These are phyloP conservation scores for Haberlea rhodopensis DNA, from an alignment of 257 asterid genomes.

Conservation along the genomic window DNA sequence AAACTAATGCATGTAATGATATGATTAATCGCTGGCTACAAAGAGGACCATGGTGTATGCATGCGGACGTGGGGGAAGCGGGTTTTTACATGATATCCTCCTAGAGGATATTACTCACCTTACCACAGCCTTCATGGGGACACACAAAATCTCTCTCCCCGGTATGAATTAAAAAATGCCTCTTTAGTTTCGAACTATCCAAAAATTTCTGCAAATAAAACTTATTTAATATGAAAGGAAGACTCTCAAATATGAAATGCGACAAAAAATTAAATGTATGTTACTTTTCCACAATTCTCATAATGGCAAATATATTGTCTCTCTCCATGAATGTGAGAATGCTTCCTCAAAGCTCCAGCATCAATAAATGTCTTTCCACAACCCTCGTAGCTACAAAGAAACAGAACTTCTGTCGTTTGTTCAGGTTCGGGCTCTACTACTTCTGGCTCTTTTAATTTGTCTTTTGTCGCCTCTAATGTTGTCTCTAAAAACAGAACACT, in stretches of 20 bases:
- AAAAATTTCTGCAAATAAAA: slow-evolving; percentile 82
- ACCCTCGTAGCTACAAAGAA: slow-evolving; percentile 94
- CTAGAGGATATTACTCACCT: slow-evolving; percentile 53
- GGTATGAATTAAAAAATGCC: slow-evolving; percentile 94
- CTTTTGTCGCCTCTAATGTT: slow-evolving; percentile 57
- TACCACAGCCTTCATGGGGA: slow-evolving; percentile 99
- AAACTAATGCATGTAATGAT: background rate
- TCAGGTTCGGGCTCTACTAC: slow-evolving; percentile 80
- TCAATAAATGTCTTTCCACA: slow-evolving; percentile 98
- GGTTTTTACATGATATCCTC: background rate
- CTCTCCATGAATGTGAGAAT: slow-evolving; percentile 98
- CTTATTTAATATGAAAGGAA: slow-evolving; percentile 15
- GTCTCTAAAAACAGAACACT: slow-evolving; percentile 54
- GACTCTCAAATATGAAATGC: background rate
- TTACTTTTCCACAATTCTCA: slow-evolving; percentile 80
- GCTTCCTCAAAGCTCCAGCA: slow-evolving; percentile 97
- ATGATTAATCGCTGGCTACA: background rate
- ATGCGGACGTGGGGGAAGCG: background rate
- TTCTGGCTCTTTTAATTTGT: slow-evolving; percentile 62
- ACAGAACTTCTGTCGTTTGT: slow-evolving; percentile 93
- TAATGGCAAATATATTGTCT: slow-evolving; percentile 91
- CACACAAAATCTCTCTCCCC: slow-evolving; percentile 97
- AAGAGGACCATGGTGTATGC: background rate
- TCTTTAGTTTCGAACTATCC: slow-evolving; percentile 95
- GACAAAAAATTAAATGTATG: background rate